Evolutionary conservation across 768 basidiomycete species (phyloP).

Genomic region (Psilocybe sp.): DNA sequence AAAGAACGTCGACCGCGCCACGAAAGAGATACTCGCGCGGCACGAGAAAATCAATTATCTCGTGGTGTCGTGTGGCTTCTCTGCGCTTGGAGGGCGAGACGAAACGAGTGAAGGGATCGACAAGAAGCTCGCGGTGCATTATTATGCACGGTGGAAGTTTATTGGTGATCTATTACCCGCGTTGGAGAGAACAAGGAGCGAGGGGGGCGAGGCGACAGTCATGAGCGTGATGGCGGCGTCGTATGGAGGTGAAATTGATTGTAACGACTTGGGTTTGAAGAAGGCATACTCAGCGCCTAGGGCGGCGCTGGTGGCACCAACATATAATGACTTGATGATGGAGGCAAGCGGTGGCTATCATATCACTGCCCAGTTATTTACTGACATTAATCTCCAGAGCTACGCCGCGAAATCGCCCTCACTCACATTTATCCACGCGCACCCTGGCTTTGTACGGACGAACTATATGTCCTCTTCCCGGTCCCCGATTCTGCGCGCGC

Average conservation of each 20-base stretch:
- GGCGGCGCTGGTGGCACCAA: constrained; percentile 32
- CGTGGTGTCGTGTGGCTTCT: constrained; percentile 43
- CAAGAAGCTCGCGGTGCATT: constrained; percentile 24
- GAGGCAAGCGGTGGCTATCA: constrained; percentile 33
- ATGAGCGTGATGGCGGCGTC: constrained; percentile 40
- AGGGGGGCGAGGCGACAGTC: constrained; percentile 47
- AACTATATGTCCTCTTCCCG: constrained; percentile 22
- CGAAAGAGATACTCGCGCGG: constrained; percentile 24
- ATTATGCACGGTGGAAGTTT: constrained; percentile 45
- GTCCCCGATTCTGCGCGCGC: constrained; percentile 18
- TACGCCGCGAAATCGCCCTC: constrained; percentile 28
- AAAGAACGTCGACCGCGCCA: constrained; percentile 40
- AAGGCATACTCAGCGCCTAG: constrained; percentile 36
- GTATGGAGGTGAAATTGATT: constrained; percentile 31
- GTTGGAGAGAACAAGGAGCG: constrained; percentile 39
- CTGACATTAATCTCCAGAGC: constrained; percentile 18
- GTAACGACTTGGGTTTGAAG: constrained; percentile 51
- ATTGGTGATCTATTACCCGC: constrained; percentile 42
- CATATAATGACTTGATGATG: constrained; percentile 55
- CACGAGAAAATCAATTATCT: constrained; percentile 52
- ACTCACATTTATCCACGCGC: constrained; percentile 34
- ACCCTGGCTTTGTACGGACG: constrained; percentile 39
- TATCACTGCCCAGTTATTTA: background rate
- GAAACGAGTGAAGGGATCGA: constrained; percentile 27
- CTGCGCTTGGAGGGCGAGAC: constrained; percentile 18